Percentiles rank a stretch among this genome's conserved stretches.
These are phyloP conservation scores for Omphalotus olearius DNA, from an alignment of 1,284 basidiomycete species.

Conservation along the genomic window DNA sequence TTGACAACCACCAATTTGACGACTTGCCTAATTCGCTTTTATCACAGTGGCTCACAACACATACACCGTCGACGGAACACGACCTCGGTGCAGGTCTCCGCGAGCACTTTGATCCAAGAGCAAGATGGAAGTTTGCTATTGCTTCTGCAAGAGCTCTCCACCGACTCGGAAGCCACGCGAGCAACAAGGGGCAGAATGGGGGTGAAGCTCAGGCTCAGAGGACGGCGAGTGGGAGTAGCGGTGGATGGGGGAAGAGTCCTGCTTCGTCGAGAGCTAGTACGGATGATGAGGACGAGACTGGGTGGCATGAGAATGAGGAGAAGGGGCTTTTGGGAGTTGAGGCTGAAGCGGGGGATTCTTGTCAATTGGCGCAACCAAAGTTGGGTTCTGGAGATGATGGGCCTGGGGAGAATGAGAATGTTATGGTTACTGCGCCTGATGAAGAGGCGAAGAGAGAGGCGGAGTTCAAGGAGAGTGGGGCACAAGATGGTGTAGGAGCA, in stretches of 20 bases:
- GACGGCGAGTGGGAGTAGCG: conserved; percentile 7
- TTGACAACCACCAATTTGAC: not conserved
- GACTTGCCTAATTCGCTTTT: not conserved
- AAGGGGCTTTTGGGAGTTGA: too few relatives aligned
- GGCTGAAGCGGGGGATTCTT: not conserved
- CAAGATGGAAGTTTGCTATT: conserved; percentile 69
- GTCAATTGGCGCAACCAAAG: not conserved
- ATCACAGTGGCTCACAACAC: conserved; percentile 63
- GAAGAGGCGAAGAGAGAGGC: conserved; percentile 12
- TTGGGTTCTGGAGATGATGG: conserved; percentile 18
- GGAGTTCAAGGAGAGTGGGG: not conserved
- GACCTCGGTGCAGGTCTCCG: conserved; percentile 70
- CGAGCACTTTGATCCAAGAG: conserved; percentile 72
- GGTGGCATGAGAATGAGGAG: conserved; percentile 13
- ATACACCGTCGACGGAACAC: conserved; percentile 57
- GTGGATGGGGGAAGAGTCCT: conserved; percentile 15
- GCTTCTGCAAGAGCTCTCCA: conserved; percentile 53
- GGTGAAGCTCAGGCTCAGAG: not conserved
- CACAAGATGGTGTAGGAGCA: not conserved
- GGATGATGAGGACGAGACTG: conserved; percentile 28
- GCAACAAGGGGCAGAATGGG: not conserved
- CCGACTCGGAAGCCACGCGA: conserved; percentile 30
- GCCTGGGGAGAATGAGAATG: conserved; percentile 24
- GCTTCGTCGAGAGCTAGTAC: conserved; percentile 12
- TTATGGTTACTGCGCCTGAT: conserved; percentile 30